Conservation (phyloP, 352 stramenopile genomes). For the Thalassiosira exigua region DNA sequence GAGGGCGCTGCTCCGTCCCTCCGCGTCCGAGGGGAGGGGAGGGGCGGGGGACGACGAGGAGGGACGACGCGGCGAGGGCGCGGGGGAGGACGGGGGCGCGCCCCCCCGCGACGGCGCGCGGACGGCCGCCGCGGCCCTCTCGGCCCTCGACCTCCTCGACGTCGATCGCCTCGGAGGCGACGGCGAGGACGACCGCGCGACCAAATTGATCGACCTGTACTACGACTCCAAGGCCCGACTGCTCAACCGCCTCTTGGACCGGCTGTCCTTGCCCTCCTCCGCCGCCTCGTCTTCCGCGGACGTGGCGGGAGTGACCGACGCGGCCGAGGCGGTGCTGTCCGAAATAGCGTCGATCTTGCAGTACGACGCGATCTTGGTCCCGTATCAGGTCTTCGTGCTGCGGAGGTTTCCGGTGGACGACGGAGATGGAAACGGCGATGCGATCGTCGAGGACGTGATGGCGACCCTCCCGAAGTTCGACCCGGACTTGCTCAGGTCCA, state of each 20-base stretch:
- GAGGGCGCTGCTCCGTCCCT: conserved; percentile 36
- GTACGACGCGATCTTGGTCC: conserved; percentile 81
- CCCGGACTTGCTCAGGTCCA: conserved; percentile 59
- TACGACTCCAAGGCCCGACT: conserved; percentile 78
- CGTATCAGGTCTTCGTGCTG: conserved; percentile 81
- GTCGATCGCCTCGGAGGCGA: conserved; percentile 3
- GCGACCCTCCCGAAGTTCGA: conserved; percentile 72
- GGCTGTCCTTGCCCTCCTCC: conserved; percentile 46
- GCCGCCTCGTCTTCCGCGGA: conserved; percentile 7
- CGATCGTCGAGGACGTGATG: conserved; percentile 56
- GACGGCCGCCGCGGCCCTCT: conserved; percentile 61
- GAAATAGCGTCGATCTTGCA: conserved; percentile 85
- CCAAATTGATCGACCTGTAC: conserved; percentile 75
- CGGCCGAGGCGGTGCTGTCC: conserved; percentile 70
- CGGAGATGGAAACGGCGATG: background rate
- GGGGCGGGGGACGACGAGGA: background rate
- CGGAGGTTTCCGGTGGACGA: conserved; percentile 56
- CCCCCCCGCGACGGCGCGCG: conserved; percentile 38
- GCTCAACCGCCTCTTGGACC: conserved; percentile 64
- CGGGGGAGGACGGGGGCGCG: background rate
- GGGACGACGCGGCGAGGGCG: background rate
- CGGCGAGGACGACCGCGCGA: conserved; percentile 7
- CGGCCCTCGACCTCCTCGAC: conserved; percentile 71
- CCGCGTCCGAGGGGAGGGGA: conserved; percentile 47
- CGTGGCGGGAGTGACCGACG: conserved; percentile 41